phyloP scores from a whole-genome alignment of 2,329 filamentous ascomycete species.

The Dothistroma pini region DNA sequence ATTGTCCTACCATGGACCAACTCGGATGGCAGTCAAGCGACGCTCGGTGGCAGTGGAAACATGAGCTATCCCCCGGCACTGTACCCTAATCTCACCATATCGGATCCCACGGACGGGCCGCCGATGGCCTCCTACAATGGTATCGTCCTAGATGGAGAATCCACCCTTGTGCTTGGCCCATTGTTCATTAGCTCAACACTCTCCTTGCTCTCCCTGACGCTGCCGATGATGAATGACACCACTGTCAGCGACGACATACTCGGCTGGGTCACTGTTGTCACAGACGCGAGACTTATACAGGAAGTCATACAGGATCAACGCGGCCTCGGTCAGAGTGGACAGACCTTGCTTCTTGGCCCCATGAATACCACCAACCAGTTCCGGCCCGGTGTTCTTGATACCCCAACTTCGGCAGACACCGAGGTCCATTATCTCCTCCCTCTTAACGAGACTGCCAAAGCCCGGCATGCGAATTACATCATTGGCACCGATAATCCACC shows the following conservation, averaged over 20 bases:
- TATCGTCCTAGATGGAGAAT: slow-evolving; percentile 41
- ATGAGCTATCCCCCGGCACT: slow-evolving; percentile 66
- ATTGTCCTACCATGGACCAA: slow-evolving; percentile 61
- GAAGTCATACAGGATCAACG: slow-evolving; percentile 61
- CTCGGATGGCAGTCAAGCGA: slow-evolving; percentile 55
- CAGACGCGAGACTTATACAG: slow-evolving; percentile 62
- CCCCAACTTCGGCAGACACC: slow-evolving; percentile 18
- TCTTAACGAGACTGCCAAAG: slow-evolving; percentile 25
- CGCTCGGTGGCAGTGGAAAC: slow-evolving; percentile 55
- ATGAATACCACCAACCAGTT: slow-evolving; percentile 59
- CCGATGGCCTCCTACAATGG: slow-evolving; percentile 43
- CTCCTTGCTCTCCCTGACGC: slow-evolving; percentile 74
- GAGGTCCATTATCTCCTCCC: slow-evolving; percentile 32
- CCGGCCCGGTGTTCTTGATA: slow-evolving; percentile 31
- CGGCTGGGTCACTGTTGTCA: slow-evolving; percentile 77
- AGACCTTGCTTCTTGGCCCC: slow-evolving; percentile 69
- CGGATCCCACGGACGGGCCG: slow-evolving; percentile 35
- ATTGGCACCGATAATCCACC: slow-evolving; percentile 44
- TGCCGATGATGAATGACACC: slow-evolving; percentile 69
- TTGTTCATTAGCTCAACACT: slow-evolving; percentile 67
- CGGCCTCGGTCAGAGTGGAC: slow-evolving; percentile 68
- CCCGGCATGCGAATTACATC: slow-evolving; percentile 29
- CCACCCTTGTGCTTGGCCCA: slow-evolving; percentile 70
- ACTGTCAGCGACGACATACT: slow-evolving; percentile 58
- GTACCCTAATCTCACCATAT: slow-evolving; percentile 70